These are phyloP conservation scores for Thalassiosira exigua DNA, from an alignment of 352 stramenopile species.

Conservation along the genomic window DNA sequence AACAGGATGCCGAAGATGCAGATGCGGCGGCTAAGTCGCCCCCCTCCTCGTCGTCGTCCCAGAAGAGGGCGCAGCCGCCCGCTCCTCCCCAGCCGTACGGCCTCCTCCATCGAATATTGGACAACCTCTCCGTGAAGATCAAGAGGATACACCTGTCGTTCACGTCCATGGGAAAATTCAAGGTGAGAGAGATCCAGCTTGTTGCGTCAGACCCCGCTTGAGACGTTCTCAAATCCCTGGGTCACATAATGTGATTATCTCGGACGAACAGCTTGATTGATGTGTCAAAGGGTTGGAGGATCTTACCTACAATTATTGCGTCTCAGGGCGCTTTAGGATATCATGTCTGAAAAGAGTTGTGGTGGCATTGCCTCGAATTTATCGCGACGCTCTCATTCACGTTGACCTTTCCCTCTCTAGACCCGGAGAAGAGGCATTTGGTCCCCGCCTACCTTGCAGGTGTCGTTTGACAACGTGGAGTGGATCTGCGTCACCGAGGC, in stretches of 20 bases:
- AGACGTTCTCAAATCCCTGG: too few relatives aligned
- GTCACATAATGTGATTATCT: too few relatives aligned
- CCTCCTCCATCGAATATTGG: conserved; percentile 75
- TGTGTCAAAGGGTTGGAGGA: too few relatives aligned
- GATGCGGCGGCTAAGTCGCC: not conserved
- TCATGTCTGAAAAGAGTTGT: too few relatives aligned
- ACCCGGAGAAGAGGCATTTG: conserved; percentile 65
- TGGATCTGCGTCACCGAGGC: conserved; percentile 68
- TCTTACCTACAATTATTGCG: too few relatives aligned
- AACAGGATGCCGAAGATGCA: conserved; percentile 18
- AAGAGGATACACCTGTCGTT: conserved; percentile 64
- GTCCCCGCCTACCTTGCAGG: conserved; percentile 64
- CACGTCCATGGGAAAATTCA: conserved; percentile 79
- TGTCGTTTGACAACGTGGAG: conserved; percentile 24
- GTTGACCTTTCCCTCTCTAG: too few relatives aligned
- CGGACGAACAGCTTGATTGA: too few relatives aligned
- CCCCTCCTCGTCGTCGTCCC: not conserved
- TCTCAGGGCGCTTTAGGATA: too few relatives aligned
- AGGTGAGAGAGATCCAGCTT: too few relatives aligned
- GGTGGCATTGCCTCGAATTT: too few relatives aligned
- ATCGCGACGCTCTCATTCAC: too few relatives aligned
- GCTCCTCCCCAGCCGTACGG: conserved; percentile 49
- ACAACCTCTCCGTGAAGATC: conserved; percentile 81
- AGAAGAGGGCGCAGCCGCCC: not conserved
- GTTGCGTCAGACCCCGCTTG: too few relatives aligned